phyloP scores from a whole-genome alignment of 345 rosid genomes.

The Hibiscus syriacus region DNA sequence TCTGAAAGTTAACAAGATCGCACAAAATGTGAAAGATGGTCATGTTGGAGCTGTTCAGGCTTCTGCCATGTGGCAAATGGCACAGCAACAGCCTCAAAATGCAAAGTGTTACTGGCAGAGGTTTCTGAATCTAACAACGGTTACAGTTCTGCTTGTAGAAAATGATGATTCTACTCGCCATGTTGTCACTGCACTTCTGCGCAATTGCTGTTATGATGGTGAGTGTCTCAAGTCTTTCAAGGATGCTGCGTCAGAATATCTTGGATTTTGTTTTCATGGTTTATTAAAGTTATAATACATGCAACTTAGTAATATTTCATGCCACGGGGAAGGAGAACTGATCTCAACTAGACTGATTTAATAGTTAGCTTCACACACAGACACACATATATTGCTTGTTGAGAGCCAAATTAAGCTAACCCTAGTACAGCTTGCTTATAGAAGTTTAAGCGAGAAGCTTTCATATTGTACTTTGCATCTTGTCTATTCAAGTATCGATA shows the following conservation, averaged over 20 bases:
- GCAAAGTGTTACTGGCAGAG: conserved; percentile 58
- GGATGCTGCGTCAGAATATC: not conserved
- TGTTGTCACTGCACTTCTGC: conserved; percentile 74
- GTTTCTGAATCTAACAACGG: conserved; percentile 56
- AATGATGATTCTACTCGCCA: conserved; percentile 77
- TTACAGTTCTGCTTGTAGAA: conserved; percentile 73
- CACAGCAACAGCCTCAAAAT: conserved; percentile 38
- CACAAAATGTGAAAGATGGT: conserved; percentile 32
- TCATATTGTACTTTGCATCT: not conserved
- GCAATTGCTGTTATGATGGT: conserved; percentile 82
- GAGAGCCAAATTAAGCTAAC: not conserved
- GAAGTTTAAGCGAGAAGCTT: not conserved
- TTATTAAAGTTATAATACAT: not conserved
- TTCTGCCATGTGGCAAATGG: conserved; percentile 31
- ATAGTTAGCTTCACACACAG: not conserved
- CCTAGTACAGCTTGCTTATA: not conserved
- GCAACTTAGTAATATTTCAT: not conserved
- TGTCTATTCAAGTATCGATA: not conserved
- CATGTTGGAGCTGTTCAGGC: conserved; percentile 24
- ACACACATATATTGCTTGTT: not conserved
- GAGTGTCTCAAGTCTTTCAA: conserved; percentile 4
- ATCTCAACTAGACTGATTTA: not conserved
- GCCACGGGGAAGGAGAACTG: not conserved
- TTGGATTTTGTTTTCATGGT: not conserved
- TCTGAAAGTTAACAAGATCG: conserved; percentile 22